Percentiles rank a stretch among this genome's conserved stretches.
Evolutionary conservation across 257 asterid species (phyloP).

Genomic region (Solanum etuberosum): DNA sequence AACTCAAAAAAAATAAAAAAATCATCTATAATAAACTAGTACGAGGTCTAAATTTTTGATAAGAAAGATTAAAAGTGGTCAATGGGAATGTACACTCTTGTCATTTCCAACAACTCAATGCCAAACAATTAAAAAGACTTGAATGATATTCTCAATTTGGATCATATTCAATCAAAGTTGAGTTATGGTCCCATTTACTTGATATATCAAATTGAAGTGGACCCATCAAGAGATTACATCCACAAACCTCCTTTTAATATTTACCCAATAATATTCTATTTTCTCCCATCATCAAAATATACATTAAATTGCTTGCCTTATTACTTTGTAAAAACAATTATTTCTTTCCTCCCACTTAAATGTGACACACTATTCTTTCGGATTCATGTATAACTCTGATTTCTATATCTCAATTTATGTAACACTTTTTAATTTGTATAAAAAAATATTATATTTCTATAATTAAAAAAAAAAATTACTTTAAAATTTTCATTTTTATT

Average conservation of each 20-base stretch:
- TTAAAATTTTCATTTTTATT: too few relatives aligned
- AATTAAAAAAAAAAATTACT: too few relatives aligned
- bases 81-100: neutral
- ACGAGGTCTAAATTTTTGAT: neutral
- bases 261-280: neutral
- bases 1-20: rapidly evolving
- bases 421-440: too few relatives aligned
- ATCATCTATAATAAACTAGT: neutral
- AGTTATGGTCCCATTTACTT: constrained; percentile 45
- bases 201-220: constrained; percentile 22
- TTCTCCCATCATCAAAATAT: neutral
- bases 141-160: constrained; percentile 7
- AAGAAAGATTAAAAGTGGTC: neutral
- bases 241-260: neutral
- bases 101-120: constrained; percentile 16
- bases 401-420: too few relatives aligned
- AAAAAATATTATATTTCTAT: too few relatives aligned
- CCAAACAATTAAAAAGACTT: constrained; percentile 21
- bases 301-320: neutral
- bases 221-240: constrained; percentile 12
- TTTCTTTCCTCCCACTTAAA: too few relatives aligned
- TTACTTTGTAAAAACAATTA: too few relatives aligned
- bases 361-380: neutral
- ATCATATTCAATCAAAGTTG: constrained; percentile 30
- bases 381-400: too few relatives aligned